Evolutionary conservation across 192 early-diverging fungal genomes (phyloP).

Genomic region (Paraglomus occultum): DNA sequence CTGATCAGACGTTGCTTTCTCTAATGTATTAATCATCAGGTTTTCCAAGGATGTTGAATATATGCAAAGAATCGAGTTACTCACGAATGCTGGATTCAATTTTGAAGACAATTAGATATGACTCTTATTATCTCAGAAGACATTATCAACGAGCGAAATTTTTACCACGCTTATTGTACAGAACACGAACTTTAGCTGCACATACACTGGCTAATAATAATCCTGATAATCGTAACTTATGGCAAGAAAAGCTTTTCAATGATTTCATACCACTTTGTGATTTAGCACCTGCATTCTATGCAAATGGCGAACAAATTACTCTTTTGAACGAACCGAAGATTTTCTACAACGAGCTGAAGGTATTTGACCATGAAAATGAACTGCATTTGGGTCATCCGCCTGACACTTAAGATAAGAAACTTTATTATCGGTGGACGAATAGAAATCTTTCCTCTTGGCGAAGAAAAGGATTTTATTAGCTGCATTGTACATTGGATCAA

Average conservation of each 20-base stretch:
- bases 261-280: not conserved
- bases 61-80: too few relatives aligned
- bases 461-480: constrained; percentile 75
- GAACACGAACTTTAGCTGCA: too few relatives aligned
- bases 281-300: constrained; percentile 14
- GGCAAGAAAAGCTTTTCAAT: constrained; percentile 1
- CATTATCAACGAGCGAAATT: too few relatives aligned
- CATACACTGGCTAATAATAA: too few relatives aligned
- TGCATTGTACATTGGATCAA: constrained; percentile 86
- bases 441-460: constrained; percentile 69
- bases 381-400: not conserved
- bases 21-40: too few relatives aligned
- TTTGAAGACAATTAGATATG: too few relatives aligned
- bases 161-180: too few relatives aligned
- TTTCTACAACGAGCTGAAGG: constrained; percentile 54
- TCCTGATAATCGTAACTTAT: too few relatives aligned
- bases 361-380: constrained; percentile 35
- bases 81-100: too few relatives aligned
- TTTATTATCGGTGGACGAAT: constrained; percentile 1
- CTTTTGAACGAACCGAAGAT: constrained; percentile 20
- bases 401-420: not conserved
- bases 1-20: too few relatives aligned
- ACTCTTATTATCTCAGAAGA: too few relatives aligned
- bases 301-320: constrained; percentile 20
- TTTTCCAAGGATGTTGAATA: too few relatives aligned